Conservation (phyloP, 306 rosid genomes). For the Quercus wislizeni region DNA sequence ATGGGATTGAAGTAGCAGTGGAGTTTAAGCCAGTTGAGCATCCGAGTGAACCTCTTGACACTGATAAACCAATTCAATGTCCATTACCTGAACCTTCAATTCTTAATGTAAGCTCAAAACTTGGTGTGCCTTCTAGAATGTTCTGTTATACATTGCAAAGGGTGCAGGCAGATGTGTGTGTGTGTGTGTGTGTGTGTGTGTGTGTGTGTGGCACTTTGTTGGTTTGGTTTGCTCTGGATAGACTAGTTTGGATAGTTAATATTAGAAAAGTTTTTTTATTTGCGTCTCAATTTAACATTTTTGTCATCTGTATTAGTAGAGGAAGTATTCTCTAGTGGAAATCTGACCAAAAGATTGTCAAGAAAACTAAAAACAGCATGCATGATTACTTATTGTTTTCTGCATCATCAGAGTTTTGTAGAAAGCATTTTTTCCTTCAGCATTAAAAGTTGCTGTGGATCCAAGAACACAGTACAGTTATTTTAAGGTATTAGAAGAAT, state of each 20-base stretch:
- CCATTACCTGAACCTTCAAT: slow-evolving; percentile 93
- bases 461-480: background rate
- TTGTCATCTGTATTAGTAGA: background rate
- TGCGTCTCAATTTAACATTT: background rate
- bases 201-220: background rate
- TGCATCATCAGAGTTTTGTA: background rate
- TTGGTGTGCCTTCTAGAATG: slow-evolving; percentile 4
- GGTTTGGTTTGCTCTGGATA: background rate
- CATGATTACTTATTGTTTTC: background rate
- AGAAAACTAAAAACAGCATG: background rate
- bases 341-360: background rate
- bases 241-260: background rate
- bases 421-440: slow-evolving; percentile 1
- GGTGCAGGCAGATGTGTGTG: background rate
- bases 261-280: background rate
- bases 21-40: slow-evolving; percentile 98
- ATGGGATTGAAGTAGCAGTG: slow-evolving; percentile 85
- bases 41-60: slow-evolving; percentile 81
- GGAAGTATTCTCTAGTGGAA: background rate
- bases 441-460: slow-evolving; percentile 1
- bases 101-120: slow-evolving; percentile 64
- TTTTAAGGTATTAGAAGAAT: background rate
- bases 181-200: background rate
- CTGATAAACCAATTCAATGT: slow-evolving; percentile 80
- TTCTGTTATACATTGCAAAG: background rate